Percentiles rank a stretch among this genome's conserved stretches.
Conservation (phyloP, 495 filamentous ascomycete genomes). For the Aspergillus egyptiacus region DNA sequence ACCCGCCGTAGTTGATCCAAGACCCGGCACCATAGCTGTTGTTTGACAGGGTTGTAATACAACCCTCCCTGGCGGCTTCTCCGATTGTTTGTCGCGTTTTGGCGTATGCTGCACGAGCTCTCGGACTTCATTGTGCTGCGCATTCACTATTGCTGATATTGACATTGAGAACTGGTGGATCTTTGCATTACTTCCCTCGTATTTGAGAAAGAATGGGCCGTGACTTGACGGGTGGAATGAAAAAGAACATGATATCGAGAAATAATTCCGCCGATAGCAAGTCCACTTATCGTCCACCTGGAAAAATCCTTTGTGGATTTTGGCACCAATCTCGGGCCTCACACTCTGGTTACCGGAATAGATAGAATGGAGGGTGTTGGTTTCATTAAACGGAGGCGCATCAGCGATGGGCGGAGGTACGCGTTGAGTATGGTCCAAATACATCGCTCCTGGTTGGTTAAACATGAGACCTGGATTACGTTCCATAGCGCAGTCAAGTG, state of each 20-base stretch:
- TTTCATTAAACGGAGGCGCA: conserved; percentile 52
- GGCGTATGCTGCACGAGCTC: conserved; percentile 93
- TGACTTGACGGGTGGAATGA: conserved; percentile 49
- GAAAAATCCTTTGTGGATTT: conserved; percentile 93
- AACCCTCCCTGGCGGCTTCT: conserved; percentile 67
- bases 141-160: conserved; percentile 80
- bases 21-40: conserved; percentile 35
- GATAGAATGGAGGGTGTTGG: conserved; percentile 52
- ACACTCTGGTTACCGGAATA: conserved; percentile 57
- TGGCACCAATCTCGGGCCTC: conserved; percentile 71
- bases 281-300: conserved; percentile 84
- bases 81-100: conserved; percentile 88
- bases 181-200: conserved; percentile 47
- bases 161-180: conserved; percentile 70
- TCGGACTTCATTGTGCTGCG: conserved; percentile 67
- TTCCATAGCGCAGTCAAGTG: conserved; percentile 31
- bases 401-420: conserved; percentile 28
- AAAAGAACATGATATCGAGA: conserved; percentile 81
- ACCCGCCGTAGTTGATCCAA: conserved; percentile 21
- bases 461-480: conserved; percentile 29
- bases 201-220: conserved; percentile 43
- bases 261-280: conserved; percentile 93
- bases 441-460: conserved; percentile 21
- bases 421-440: conserved; percentile 32
- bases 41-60: conserved; percentile 61